Percentiles rank a stretch among this genome's conserved stretches.
Conservation (phyloP, 257 asterid genomes). For the Solanum piurae region DNA sequence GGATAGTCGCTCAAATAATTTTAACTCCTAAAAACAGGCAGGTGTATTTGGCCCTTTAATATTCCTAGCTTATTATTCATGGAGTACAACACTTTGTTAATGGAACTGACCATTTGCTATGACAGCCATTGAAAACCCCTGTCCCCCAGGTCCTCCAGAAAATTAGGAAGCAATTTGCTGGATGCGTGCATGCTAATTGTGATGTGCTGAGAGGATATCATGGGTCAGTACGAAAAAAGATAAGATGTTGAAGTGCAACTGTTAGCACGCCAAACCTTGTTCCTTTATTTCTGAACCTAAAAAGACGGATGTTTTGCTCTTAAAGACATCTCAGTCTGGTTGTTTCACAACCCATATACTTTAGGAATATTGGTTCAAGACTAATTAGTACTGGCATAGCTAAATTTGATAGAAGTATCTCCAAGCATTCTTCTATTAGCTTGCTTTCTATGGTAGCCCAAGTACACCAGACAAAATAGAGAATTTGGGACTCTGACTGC, state of each 20-base stretch:
- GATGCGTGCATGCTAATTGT: background rate
- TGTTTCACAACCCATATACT: background rate
- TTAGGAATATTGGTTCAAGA: background rate
- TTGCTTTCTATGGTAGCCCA: background rate
- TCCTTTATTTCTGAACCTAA: background rate
- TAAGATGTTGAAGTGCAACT: background rate
- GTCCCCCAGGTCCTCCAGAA: background rate
- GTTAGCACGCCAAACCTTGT: background rate
- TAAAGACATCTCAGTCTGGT: background rate
- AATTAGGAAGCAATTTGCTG: background rate
- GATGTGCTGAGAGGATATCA: background rate
- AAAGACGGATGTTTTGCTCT: background rate
- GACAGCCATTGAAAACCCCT: background rate
- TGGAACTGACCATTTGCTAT: background rate
- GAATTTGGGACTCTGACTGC: background rate
- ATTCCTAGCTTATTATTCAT: background rate
- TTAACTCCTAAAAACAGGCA: background rate
- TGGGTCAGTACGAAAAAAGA: background rate
- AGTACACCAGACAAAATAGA: background rate
- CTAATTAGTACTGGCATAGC: background rate
- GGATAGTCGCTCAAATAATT: background rate
- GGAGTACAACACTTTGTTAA: background rate
- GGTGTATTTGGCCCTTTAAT: background rate
- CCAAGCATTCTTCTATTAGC: background rate
- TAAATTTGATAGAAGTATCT: background rate